Percentiles rank a stretch among this genome's conserved stretches.
Conservation (phyloP, 306 rosid genomes). For the Arachis stenosperma region DNA sequence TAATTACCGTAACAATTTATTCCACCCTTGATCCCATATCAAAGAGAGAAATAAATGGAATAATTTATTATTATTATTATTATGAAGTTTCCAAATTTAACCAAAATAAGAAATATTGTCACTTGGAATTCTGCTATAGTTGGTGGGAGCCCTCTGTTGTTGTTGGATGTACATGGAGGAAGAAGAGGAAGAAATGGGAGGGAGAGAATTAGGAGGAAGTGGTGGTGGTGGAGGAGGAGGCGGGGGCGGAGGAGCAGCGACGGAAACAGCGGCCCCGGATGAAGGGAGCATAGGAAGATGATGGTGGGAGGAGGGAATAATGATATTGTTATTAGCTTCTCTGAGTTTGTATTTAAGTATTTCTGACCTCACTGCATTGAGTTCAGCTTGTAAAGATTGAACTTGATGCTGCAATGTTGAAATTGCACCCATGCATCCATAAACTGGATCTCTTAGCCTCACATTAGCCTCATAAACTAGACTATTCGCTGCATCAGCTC, state of each 20-base stretch:
- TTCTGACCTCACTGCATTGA: conserved; percentile 74
- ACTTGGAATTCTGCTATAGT: conserved; percentile 48
- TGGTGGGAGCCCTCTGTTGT: conserved; percentile 45
- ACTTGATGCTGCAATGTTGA: conserved; percentile 90
- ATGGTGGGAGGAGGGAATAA: conserved; percentile 43
- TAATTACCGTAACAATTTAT: conserved; percentile 21
- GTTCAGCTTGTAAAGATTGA: conserved; percentile 85
- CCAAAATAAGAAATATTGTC: conserved; percentile 57
- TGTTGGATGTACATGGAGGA: conserved; percentile 50
- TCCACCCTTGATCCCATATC: conserved; percentile 36
- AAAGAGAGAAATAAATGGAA: conserved; percentile 42
- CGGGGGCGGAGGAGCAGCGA: conserved; percentile 56
- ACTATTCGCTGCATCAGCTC: conserved; percentile 96
- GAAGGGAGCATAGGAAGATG: conserved; percentile 49
- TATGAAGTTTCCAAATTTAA: conserved; percentile 36
- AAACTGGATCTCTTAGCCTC: conserved; percentile 95
- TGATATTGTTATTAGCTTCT: conserved; percentile 55
- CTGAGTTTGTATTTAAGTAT: conserved; percentile 80
- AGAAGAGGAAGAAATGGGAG: conserved; percentile 61
- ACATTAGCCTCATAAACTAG: conserved; percentile 94
- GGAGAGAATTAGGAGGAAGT: conserved; percentile 42
- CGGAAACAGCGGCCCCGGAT: conserved; percentile 52
- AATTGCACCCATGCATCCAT: conserved; percentile 99
- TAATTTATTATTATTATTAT: neutral
- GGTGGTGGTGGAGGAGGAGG: conserved; percentile 43